Percentiles rank a stretch among this genome's conserved stretches.
phyloP scores from a whole-genome alignment of 1,139 yeast genomes.

The Debaryomyces sp. region DNA sequence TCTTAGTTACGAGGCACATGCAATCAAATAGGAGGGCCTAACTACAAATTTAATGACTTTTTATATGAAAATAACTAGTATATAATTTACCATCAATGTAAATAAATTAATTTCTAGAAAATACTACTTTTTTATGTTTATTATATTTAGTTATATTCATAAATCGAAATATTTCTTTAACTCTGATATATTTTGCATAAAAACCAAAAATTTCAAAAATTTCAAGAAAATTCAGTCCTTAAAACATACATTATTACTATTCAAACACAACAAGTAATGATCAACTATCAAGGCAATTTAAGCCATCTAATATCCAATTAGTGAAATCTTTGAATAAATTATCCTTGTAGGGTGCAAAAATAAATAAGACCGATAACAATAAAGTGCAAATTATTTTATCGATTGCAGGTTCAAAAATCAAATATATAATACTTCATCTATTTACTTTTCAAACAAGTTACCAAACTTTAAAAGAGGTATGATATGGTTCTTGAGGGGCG shows the following conservation, averaged over 20 bases:
- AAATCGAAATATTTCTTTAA: too few relatives aligned
- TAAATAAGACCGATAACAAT: not conserved
- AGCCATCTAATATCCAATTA: too few relatives aligned
- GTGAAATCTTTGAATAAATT: too few relatives aligned
- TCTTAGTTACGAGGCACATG: conserved; percentile 27
- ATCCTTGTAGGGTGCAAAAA: not conserved
- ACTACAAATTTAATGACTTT: not conserved
- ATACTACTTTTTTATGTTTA: too few relatives aligned
- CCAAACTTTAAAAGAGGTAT: not conserved
- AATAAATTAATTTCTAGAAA: too few relatives aligned
- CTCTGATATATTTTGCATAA: too few relatives aligned
- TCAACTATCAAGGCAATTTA: too few relatives aligned
- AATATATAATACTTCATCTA: not conserved
- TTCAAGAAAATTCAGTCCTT: not conserved
- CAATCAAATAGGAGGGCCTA: not conserved
- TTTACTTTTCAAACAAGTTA: not conserved
- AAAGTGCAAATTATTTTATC: not conserved
- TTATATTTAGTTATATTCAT: too few relatives aligned
- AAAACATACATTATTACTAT: too few relatives aligned
- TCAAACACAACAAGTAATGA: too few relatives aligned
- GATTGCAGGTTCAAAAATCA: not conserved
- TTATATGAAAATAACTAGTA: too few relatives aligned
- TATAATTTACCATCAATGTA: too few relatives aligned
- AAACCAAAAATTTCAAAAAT: not conserved
- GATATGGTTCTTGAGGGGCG: conserved; percentile 19